These are phyloP conservation scores for Verticillium zaregamsianum DNA, from an alignment of 2,329 filamentous ascomycete genomes.

Conservation along the genomic window DNA sequence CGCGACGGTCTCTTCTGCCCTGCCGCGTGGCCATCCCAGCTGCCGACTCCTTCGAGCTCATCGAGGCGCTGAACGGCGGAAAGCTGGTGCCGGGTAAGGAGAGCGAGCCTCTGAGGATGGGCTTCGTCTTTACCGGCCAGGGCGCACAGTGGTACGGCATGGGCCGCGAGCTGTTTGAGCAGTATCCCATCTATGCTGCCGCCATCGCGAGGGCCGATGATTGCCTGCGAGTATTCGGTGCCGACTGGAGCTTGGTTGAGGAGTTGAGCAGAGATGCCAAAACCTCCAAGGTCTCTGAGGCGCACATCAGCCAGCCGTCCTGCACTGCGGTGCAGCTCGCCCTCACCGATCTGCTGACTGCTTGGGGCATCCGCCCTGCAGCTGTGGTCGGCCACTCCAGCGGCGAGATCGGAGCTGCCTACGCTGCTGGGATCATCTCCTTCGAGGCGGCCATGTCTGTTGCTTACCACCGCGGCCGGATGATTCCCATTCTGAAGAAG, in stretches of 20 bases:
- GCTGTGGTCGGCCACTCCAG: slow-evolving; percentile 37
- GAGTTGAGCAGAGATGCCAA: slow-evolving; percentile 12
- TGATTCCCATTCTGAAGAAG: slow-evolving; percentile 8
- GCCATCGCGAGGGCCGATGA: slow-evolving; percentile 12
- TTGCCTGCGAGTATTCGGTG: slow-evolving; percentile 2
- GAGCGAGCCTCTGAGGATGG: slow-evolving; percentile 16
- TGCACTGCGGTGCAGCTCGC: slow-evolving; percentile 33
- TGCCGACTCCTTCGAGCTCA: slow-evolving; percentile 2
- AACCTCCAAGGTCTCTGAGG: slow-evolving; percentile 12
- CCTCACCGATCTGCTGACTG: slow-evolving; percentile 31
- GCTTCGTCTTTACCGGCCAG: slow-evolving; percentile 13
- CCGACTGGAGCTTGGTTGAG: slow-evolving; percentile 8
- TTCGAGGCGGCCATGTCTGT: slow-evolving; percentile 29
- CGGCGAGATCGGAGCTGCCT: slow-evolving; percentile 41
- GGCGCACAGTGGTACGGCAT: slow-evolving; percentile 15
- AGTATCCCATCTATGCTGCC: slow-evolving; percentile 5
- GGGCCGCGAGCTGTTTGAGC: slow-evolving; percentile 11
- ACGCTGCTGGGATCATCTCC: slow-evolving; percentile 31
- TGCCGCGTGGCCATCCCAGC: background rate
- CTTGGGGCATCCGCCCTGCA: slow-evolving; percentile 23
- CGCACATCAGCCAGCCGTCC: slow-evolving; percentile 24
- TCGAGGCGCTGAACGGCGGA: slow-evolving; percentile 31
- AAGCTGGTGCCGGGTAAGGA: slow-evolving; percentile 30
- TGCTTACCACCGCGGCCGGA: slow-evolving; percentile 34
- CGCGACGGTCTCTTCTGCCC: slow-evolving; percentile 25